Base-by-base conservation (phyloP, 164 flowering plant species). In the Macadamia tetraphylla region DNA sequence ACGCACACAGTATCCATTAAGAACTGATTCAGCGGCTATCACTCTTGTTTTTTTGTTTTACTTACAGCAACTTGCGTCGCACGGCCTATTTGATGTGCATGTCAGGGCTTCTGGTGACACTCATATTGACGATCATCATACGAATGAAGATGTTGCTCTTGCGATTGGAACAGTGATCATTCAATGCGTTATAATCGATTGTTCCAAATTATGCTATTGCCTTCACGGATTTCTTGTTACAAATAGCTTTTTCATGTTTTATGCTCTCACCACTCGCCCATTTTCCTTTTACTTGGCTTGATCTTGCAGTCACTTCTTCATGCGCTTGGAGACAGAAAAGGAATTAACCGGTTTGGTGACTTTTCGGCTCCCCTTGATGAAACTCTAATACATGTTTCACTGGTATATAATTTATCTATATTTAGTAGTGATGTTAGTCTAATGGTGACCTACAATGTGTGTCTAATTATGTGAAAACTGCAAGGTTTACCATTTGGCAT, bases 121-220 rank as follows among this genome's bases (percentile, higher is more conserved):
- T 74, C 94, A 95, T 79, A 95, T 95, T 69, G 98, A 95, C 76
- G 99, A 95, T 72, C 99, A 95, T 78, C 99, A 95, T 70, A 91
- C 94, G 9, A 95, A 95, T 75, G 99, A 95, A 83, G 97, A 95
- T 86, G 89, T 95, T 76, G 99, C 96, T 17, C 99, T 95, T 77
- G 91, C 98, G 66, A 83, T 95, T 75, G 99, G 99, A 78, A 87
- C 99, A 66, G 99, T 95, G 31, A 74, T 30, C 46, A 55, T 63
- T 29, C 23, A 44, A 14, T 31, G 29, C 18, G 17, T 35, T 35
- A 2, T 35, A 35, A 35, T 35, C 40, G 40, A 35, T 35, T 35
- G 40, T 35, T 35, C 23, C 5, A 35, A 35, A 35, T 35, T 35
- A 35, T 35, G 40, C 5, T 35, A 35, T 35, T 35, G 40, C 5